Evolutionary conservation across 306 rosid species (phyloP).

Genomic region (Canavalia ensiformis): DNA sequence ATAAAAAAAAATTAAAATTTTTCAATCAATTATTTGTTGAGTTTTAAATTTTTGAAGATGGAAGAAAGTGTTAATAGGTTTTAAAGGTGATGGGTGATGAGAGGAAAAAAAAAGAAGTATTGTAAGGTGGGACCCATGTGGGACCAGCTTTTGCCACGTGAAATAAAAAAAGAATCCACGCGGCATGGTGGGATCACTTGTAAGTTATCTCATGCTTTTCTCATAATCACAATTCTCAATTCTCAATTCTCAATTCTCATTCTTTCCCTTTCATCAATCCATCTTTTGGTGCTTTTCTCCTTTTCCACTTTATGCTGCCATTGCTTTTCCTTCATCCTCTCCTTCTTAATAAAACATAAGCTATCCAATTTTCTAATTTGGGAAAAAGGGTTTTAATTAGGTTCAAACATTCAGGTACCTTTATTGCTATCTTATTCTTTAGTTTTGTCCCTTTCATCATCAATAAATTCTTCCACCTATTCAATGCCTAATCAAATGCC

Average conservation of each 20-base stretch:
- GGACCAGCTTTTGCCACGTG: constrained; percentile 82
- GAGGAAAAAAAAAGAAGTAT: no score
- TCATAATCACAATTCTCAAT: background rate
- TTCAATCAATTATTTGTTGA: no score
- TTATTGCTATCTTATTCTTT: background rate
- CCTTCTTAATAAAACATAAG: background rate
- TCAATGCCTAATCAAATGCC: no score
- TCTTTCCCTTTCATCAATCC: constrained; percentile 72
- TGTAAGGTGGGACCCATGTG: constrained; percentile 59
- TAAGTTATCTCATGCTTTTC: constrained; percentile 58
- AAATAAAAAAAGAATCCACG: constrained; percentile 59
- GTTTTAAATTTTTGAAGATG: no score
- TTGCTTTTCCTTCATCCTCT: background rate
- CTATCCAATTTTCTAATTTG: background rate
- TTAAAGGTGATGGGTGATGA: background rate
- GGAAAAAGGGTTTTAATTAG: background rate
- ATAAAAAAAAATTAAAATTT: no score
- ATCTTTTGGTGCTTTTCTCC: constrained; percentile 78
- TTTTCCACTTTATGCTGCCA: constrained; percentile 57
- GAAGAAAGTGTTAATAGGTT: background rate
- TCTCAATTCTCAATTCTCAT: background rate
- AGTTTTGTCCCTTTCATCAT: background rate
- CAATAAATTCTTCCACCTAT: no score
- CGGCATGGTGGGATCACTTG: constrained; percentile 67
- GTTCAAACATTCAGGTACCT: background rate